Evolutionary conservation across 202 grass and related monocot species (phyloP).

Genomic region (Schoenoplectus triqueter): DNA sequence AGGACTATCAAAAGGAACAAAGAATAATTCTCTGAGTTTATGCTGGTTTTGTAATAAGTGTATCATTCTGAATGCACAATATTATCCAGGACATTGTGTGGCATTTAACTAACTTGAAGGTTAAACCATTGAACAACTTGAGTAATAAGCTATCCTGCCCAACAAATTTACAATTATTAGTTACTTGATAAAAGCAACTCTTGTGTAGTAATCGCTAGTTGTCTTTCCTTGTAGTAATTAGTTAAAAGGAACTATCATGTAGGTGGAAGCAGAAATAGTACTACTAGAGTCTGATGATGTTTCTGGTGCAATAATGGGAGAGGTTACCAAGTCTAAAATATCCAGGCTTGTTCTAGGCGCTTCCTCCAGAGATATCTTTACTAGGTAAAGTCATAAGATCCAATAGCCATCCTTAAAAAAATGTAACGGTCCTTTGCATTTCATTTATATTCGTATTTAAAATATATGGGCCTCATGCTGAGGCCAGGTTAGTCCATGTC

Average conservation of each 20-base stretch:
- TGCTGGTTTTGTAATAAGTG: not conserved
- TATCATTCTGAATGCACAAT: not conserved
- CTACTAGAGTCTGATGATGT: conserved; percentile 80
- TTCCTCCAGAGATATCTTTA: conserved; percentile 71
- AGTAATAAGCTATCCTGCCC: not conserved
- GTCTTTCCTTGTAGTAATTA: not conserved
- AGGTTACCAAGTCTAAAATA: conserved; percentile 67
- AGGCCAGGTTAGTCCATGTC: not conserved
- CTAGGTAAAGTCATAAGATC: conserved; percentile 53
- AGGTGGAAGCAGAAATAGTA: conserved; percentile 87
- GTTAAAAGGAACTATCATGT: conserved; percentile 20
- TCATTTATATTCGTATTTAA: conserved; percentile 7
- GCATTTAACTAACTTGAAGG: conserved; percentile 7
- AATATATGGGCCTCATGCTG: not conserved
- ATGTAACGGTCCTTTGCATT: not conserved
- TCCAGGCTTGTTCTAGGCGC: conserved; percentile 76
- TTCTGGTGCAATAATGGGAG: conserved; percentile 63
- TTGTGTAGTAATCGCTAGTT: not conserved
- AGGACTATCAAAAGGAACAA: not conserved
- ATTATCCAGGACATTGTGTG: not conserved
- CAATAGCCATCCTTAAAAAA: not conserved
- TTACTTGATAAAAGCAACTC: conserved; percentile 22
- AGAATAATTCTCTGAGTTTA: conserved; percentile 18
- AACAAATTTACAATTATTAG: not conserved
- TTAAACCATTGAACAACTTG: conserved; percentile 18